A percentile compares a stretch with the other conserved stretches of the same genome.
These are phyloP conservation scores for Rutstroemia sydowiana DNA, from an alignment of 2,329 filamentous ascomycete genomes.

Conservation along the genomic window DNA sequence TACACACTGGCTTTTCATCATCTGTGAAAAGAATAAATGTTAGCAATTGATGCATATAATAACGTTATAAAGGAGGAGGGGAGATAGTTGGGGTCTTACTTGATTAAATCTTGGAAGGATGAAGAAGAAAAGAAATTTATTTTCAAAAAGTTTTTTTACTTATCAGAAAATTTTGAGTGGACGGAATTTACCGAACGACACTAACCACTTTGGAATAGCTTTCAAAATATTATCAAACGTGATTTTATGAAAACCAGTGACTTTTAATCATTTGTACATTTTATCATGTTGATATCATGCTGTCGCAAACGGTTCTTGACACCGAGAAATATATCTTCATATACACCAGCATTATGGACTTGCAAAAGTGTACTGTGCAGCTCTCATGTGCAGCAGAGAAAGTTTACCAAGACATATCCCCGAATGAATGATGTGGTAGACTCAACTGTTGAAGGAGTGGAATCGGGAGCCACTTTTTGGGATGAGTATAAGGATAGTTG, in stretches of 20 bases:
- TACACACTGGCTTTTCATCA: constrained; percentile 99
- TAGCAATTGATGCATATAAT: constrained; percentile 23
- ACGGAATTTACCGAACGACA: constrained; percentile 13
- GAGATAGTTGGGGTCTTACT: constrained; percentile 51
- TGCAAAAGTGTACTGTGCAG: neutral
- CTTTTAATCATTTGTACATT: neutral
- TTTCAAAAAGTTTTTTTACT: constrained; percentile 30
- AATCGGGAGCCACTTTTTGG: constrained; percentile 16
- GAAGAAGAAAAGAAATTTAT: constrained; percentile 49
- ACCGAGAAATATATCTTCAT: neutral
- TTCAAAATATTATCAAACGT: neutral
- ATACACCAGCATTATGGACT: neutral
- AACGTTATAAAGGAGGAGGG: neutral
- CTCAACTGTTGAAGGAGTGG: constrained; percentile 2
- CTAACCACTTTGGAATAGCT: constrained; percentile 25
- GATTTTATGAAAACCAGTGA: neutral
- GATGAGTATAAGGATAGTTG: constrained; percentile 24
- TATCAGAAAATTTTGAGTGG: constrained; percentile 22
- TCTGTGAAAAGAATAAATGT: constrained; percentile 45
- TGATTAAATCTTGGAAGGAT: constrained; percentile 99
- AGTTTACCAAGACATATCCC: constrained; percentile 12
- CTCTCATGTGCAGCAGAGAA: constrained; percentile 2
- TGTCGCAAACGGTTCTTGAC: constrained; percentile 3
- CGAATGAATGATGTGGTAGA: neutral
- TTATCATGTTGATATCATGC: constrained; percentile 19